These are phyloP conservation scores for Ganoderma lucidum DNA, from an alignment of 1,284 basidiomycete species.

Conservation along the genomic window DNA sequence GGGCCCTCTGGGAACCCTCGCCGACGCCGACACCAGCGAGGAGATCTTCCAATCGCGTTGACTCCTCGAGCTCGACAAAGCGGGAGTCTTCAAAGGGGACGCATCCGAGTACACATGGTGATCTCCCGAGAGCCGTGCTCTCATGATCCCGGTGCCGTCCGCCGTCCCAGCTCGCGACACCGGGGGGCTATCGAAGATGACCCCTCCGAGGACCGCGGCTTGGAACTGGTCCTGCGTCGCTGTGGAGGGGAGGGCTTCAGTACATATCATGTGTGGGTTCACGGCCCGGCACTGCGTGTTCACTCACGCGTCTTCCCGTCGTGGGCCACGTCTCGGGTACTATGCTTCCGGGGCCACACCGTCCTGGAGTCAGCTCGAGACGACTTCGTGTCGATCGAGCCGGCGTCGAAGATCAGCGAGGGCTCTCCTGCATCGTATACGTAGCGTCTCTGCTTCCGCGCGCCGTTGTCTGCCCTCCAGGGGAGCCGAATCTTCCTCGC, in stretches of 20 bases:
- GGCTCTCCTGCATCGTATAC: background rate
- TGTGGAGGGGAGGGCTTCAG: background rate
- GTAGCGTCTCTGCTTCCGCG: background rate
- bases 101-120: background rate
- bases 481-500: background rate
- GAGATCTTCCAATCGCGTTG: background rate
- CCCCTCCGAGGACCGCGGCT: background rate
- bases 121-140: background rate
- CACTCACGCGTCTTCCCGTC: background rate
- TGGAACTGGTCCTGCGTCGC: background rate
- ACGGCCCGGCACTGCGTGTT: background rate
- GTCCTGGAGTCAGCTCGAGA: background rate
- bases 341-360: background rate
- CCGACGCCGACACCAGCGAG: background rate
- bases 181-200: background rate
- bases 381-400: background rate
- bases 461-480: background rate
- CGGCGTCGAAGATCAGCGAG: conserved; percentile 1
- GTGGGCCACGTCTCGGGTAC: background rate
- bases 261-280: background rate
- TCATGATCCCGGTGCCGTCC: background rate
- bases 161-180: background rate
- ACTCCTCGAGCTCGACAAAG: background rate
- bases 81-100: background rate
- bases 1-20: background rate